Base-by-base conservation (phyloP, 129 eudicot species). In the Arctium lappa region DNA sequence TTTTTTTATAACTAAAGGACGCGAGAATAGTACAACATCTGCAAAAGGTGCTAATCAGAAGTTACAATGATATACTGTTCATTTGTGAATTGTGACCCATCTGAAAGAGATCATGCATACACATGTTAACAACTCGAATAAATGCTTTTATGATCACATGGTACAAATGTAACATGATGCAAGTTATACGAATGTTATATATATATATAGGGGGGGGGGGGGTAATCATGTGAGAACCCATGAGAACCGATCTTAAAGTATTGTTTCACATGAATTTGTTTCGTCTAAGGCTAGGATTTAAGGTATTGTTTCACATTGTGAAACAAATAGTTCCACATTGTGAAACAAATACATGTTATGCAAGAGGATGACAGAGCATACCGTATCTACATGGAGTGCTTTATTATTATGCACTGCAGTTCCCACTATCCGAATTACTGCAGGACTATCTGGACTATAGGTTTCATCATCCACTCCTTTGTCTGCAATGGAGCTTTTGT, bases 391-490 rank as follows among this genome's bases (percentile, higher is more conserved):
- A 85, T 96, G 99, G 71, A 86, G 68, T 48, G 93, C 93, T 89
- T 90, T 96, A 80, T 91, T 96, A 89, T 96, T 92, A 80, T 96
- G 99, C 76, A 82, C 82, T 69, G 98, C 92, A 82, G 97, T 93
- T 87, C 98, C 98, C 72, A 93, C 87, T 85, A 96, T 86, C 71
- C 86, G 87, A 81, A 96, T 85, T 40, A 93, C 88, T 8, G 95
- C 93, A 85, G 88, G 84, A 84, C 86, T 72, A 53, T 91, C 96
- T 4, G 94, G 48, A 73, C 90, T 84, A 86, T 96, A 96, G 18
- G 99, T 96, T 89, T 91, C 99, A 86, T 96, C 99, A 65, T 86
- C 84, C 85, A 88, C 62, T 68, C 97, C 98, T 86, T 92, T 91
- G 76, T 93, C 99, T 8, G 97, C 96, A 68, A 93, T 83, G 78